phyloP scores from a whole-genome alignment of 169 alveolate species.

The Eimeria necatrix region DNA sequence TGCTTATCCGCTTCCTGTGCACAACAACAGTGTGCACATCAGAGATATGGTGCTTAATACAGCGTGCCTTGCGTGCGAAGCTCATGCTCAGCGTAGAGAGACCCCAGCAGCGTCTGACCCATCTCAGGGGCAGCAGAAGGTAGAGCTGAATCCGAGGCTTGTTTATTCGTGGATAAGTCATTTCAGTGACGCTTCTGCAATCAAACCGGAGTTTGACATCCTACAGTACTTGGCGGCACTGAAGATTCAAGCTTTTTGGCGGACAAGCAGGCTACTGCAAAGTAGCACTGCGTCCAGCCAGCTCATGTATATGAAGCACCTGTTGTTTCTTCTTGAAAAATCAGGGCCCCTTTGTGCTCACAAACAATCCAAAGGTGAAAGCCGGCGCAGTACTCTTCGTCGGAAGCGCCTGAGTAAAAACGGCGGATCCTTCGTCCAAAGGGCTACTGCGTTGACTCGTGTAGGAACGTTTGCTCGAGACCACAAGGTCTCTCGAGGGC shows the following conservation, averaged over 20 bases:
- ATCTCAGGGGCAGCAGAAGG: conserved; percentile 57
- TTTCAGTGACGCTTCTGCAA: conserved; percentile 40
- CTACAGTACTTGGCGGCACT: conserved; percentile 72
- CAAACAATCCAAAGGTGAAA: neutral
- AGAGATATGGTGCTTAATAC: conserved; percentile 73
- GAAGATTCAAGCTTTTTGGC: conserved; percentile 67
- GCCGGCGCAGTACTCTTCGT: conserved; percentile 76
- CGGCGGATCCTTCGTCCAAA: conserved; percentile 46
- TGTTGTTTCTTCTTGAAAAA: conserved; percentile 61
- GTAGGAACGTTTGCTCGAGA: conserved; percentile 22
- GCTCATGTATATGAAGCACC: conserved; percentile 59
- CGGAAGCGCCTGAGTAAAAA: conserved; percentile 56
- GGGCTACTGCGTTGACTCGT: neutral
- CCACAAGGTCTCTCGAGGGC: conserved; percentile 1
- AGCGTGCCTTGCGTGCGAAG: conserved; percentile 79
- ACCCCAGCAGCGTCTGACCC: conserved; percentile 42
- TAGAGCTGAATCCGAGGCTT: conserved; percentile 74
- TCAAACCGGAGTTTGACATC: conserved; percentile 1
- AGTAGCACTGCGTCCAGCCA: conserved; percentile 39
- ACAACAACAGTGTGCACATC: conserved; percentile 75
- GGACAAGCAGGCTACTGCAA: conserved; percentile 52
- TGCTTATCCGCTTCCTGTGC: conserved; percentile 67
- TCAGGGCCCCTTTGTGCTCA: conserved; percentile 58
- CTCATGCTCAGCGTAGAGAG: conserved; percentile 78
- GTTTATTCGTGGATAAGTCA: conserved; percentile 70